Evolutionary conservation across 352 stramenopile species (phyloP).

Genomic region (Globisporangium middletonii): DNA sequence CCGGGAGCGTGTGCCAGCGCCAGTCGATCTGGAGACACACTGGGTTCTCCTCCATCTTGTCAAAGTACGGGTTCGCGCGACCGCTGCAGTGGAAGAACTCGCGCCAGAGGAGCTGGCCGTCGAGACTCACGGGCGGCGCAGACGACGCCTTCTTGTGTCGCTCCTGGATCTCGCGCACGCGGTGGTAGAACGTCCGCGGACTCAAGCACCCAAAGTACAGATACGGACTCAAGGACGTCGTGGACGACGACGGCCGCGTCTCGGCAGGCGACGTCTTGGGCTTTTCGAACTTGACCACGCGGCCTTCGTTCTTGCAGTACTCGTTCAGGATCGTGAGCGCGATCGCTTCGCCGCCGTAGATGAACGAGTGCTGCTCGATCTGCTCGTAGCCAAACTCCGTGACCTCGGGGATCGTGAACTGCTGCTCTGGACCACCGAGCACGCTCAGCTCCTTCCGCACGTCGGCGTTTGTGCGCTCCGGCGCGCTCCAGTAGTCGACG

Average conservation of each 20-base stretch:
- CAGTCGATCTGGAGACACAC: conserved; percentile 86
- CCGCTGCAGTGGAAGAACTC: conserved; percentile 93
- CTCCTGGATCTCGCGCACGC: conserved; percentile 72
- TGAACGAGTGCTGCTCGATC: conserved; percentile 54
- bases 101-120: conserved; percentile 94
- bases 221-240: conserved; percentile 94
- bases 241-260: conserved; percentile 85
- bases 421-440: conserved; percentile 50
- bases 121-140: conserved; percentile 89
- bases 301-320: conserved; percentile 76
- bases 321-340: conserved; percentile 55
- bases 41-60: conserved; percentile 93
- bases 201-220: conserved; percentile 93
- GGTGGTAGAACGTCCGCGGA: conserved; percentile 88
- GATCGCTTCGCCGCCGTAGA: conserved; percentile 68
- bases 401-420: conserved; percentile 62
- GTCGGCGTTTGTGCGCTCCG: conserved; percentile 12
- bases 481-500: conserved; percentile 39
- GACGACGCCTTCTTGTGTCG: conserved; percentile 56
- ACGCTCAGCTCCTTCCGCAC: conserved; percentile 23
- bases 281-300: conserved; percentile 95
- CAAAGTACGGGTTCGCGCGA: conserved; percentile 83
- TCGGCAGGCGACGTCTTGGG: conserved; percentile 94
- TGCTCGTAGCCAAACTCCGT: conserved; percentile 57
- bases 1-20: conserved; percentile 84